These are phyloP conservation scores for Eucalyptus polybractea DNA, from an alignment of 345 rosid genomes.

Conservation along the genomic window DNA sequence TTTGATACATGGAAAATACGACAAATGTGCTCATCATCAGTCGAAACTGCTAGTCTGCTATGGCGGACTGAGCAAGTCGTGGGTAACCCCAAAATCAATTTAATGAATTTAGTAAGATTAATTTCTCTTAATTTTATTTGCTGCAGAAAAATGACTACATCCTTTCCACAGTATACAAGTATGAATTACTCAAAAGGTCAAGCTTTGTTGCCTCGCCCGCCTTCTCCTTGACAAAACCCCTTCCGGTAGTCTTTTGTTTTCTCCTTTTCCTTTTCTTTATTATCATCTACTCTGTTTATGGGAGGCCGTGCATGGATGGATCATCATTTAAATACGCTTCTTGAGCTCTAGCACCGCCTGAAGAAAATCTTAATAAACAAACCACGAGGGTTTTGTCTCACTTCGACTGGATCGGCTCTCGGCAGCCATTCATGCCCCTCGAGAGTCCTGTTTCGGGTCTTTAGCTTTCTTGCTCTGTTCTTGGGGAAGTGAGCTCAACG, in stretches of 20 bases:
- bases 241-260: not conserved
- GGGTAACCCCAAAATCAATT: too few species aligned
- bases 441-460: too few species aligned
- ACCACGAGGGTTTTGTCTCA: not conserved
- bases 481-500: too few species aligned
- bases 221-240: rapidly evolving
- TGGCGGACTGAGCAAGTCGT: too few species aligned
- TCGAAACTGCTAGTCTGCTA: not conserved
- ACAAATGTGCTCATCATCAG: not conserved
- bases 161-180: not conserved
- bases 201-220: not conserved
- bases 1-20: not conserved
- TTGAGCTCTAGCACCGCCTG: not conserved
- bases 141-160: not conserved
- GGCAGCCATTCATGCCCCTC: too few species aligned
- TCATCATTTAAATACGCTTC: not conserved
- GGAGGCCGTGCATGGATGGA: not conserved
- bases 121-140: too few species aligned
- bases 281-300: not conserved
- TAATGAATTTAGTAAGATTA: too few species aligned
- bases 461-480: too few species aligned
- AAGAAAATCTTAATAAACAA: not conserved
- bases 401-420: not conserved
- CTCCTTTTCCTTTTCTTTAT: not conserved
- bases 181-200: not conserved